Evolutionary conservation across 371 early-diverging fungal genomes (phyloP), one percentile per base, ranked within the genome.

Genomic region (Capillidium heterosporum): DNA sequence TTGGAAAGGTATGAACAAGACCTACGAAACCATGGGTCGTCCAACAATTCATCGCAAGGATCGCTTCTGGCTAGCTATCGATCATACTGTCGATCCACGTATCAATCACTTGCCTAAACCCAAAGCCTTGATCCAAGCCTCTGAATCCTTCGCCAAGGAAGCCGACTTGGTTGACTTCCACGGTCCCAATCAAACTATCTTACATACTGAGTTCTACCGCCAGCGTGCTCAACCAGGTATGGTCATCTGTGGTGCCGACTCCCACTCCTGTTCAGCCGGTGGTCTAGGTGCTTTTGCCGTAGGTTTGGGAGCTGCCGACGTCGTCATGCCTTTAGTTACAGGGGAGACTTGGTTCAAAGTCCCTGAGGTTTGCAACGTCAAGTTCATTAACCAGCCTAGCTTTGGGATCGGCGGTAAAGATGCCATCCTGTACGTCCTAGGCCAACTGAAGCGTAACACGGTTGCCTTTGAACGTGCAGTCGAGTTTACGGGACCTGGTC

Each of bases 1-100:
- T 24, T 84, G 85, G 85, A 81, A 83, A 65, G 86, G 85, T 49
- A 84, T 84, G 85, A 78, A 84, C 66, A 85, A 84, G 73, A 85
- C 84, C 23, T 84, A 78, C 68, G 75, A 79, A 41, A 68, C 69
- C 40, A 80, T 84, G 79, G 82, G 80, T 10, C 74, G 80, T 17
- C 85, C 85, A 24, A 68, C 63, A 52, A 75, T 85, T 57, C 70
- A 78, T 69, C 73, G 85, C 56, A 84, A 81, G 61, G 85, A 84
- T 46, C 80, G 85, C 39, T 84, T 84, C 69, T 84, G 85, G 85
- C 76, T 84, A 51, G 85, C 85, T 41, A 74, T 82, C 27, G 85
- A 84, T 61, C 85, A 84, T 68, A 82, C 83, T 2, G 81, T 80
- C 39, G 85, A 84, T 59, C 85, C 85, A 21, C 67, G 74, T 59